Evolutionary conservation across 192 early-diverging fungal genomes (phyloP), one percentile per base, ranked within the genome.

Genomic region (Phlyctochytrium arcticum): DNA sequence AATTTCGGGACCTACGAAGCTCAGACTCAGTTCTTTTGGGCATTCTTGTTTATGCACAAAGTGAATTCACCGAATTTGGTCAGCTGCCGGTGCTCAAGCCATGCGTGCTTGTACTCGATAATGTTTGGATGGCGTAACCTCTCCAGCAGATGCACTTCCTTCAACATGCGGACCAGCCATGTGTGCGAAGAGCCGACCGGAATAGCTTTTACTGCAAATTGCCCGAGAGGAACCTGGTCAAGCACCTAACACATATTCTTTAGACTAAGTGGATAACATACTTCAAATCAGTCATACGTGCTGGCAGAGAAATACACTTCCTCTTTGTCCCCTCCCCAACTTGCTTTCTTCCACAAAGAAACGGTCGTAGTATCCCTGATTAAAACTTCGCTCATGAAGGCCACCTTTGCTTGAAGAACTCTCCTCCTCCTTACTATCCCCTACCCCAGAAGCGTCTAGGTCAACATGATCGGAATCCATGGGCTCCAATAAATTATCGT

Each of bases 151-250:
- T 90, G 90, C 23, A 98, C 96, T 62, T 98, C 96, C 54, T 90
- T 84, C 27, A 98, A 76, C 92, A 96, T 94, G 21, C 90, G 80
- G 15, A 91, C 87, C 5, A 98, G 80, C 95, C 95, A 98, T 23
- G 85, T 65, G 33, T 92, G 90, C 50, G 90, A 88, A 65, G 90
- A 80, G 42, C 93, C 93, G n/a, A 97, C 90, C 1, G 94, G 90
- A 0, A 97, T 92, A 35, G 93, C 92, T 39, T 98, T 98, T 24
- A 98, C 83, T 6, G 96, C 96, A 77, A 94, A 98, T 53, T 89
- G 85, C 4, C 76, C 80, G 24, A 78, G 55, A 3, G 72, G 59
- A 19, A 83, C 68, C 12, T 73, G 33, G 48, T 82, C 73, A 10
- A 77, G 53, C 0, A 72, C 44, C 33, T 69, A 36, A 21, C n/a